Percentiles rank a stretch among this genome's conserved stretches.
Conservation (phyloP, 2,329 filamentous ascomycete genomes). For the Rasamsonia emersonii region DNA sequence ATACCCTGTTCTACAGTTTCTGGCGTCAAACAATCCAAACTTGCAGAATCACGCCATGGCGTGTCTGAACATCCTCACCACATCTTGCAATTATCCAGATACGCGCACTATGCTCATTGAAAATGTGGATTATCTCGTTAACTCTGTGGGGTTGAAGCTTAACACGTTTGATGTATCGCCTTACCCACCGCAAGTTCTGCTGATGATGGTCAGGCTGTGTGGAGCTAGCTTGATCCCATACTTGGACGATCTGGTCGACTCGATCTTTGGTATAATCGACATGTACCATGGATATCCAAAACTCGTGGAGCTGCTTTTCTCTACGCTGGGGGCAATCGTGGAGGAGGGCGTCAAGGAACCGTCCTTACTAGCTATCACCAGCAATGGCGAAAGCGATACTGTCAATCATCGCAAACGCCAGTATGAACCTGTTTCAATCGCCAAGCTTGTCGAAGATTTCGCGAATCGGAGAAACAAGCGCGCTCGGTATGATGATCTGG, state of each 20-base stretch:
- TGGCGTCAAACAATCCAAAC: slow-evolving; percentile 60
- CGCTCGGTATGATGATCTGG: slow-evolving; percentile 13
- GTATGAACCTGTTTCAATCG: slow-evolving; percentile 22
- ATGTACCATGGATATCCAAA: slow-evolving; percentile 87
- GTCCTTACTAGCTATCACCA: slow-evolving; percentile 37
- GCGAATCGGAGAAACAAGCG: slow-evolving; percentile 25
- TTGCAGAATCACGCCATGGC: slow-evolving; percentile 75
- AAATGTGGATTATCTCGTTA: slow-evolving; percentile 95
- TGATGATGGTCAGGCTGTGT: slow-evolving; percentile 88
- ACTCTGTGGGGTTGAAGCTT: slow-evolving; percentile 78
- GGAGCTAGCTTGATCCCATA: slow-evolving; percentile 76
- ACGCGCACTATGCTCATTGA: slow-evolving; percentile 74
- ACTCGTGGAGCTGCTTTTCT: slow-evolving; percentile 78
- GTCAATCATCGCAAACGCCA: slow-evolving; percentile 21
- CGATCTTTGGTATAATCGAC: slow-evolving; percentile 87
- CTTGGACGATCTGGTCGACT: slow-evolving; percentile 81
- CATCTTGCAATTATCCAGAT: slow-evolving; percentile 62
- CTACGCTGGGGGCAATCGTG: slow-evolving; percentile 72
- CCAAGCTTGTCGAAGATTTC: slow-evolving; percentile 26
- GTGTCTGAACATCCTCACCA: slow-evolving; percentile 71
- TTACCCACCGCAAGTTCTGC: slow-evolving; percentile 77
- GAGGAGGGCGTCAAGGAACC: slow-evolving; percentile 63
- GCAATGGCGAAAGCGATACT: slow-evolving; percentile 15
- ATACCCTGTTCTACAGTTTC: slow-evolving; percentile 81
- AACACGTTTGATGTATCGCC: slow-evolving; percentile 90